Evolutionary conservation across 2,329 filamentous ascomycete species (phyloP).

Genomic region (Cryphonectria naterciae): DNA sequence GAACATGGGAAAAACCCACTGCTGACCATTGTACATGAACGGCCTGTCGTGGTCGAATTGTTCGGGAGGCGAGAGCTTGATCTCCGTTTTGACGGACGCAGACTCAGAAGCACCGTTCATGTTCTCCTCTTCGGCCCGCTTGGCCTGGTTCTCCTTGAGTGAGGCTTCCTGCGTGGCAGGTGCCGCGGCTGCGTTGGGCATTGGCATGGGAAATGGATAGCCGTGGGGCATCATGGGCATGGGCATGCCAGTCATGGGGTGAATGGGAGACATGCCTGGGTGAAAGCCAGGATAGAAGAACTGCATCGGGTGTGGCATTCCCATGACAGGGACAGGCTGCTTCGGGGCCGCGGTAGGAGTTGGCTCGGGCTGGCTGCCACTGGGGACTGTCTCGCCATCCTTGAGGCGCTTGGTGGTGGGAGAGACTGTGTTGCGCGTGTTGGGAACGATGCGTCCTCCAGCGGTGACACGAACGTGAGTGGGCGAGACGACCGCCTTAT

Average conservation of each 20-base stretch:
- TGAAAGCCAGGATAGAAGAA: constrained; percentile 36
- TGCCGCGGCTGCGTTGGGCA: constrained; percentile 24
- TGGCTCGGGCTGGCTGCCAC: constrained; percentile 25
- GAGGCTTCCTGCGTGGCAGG: constrained; percentile 17
- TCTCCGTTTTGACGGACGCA: constrained; percentile 39
- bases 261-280: constrained; percentile 38
- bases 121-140: constrained; percentile 38
- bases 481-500: constrained; percentile 69
- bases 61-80: constrained; percentile 46
- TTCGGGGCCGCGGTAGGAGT: constrained; percentile 16
- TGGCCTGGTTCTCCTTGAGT: constrained; percentile 35
- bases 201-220: constrained; percentile 31
- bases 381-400: constrained; percentile 40
- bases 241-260: constrained; percentile 44
- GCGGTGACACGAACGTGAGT: constrained; percentile 70
- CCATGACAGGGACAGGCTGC: constrained; percentile 33
- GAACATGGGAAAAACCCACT: constrained; percentile 45
- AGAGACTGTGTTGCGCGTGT: constrained; percentile 57
- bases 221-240: constrained; percentile 43
- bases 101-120: constrained; percentile 3
- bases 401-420: constrained; percentile 56
- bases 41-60: constrained; percentile 52
- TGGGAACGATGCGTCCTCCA: constrained; percentile 69
- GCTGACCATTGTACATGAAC: constrained; percentile 51
- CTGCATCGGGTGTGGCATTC: constrained; percentile 33